These are phyloP conservation scores for Oryza glumipatula DNA, from an alignment of 176 grass and related monocot genomes.

Conservation along the genomic window DNA sequence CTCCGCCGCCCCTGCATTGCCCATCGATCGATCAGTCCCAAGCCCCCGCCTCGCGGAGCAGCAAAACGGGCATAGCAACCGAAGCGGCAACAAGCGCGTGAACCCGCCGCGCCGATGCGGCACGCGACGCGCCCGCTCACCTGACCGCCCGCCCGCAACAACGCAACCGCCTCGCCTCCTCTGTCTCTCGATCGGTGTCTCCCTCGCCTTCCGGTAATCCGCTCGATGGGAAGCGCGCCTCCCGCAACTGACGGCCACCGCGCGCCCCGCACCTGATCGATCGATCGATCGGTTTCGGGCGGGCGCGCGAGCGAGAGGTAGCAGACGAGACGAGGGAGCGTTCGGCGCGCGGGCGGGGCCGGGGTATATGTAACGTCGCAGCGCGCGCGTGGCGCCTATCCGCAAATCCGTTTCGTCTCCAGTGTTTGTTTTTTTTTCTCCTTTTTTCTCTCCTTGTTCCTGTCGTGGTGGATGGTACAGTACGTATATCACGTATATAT, in stretches of 20 bases:
- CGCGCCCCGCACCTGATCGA: neutral
- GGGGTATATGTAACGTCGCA: neutral
- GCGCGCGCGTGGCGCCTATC: neutral
- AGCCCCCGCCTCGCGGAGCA: neutral
- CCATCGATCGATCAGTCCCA: neutral
- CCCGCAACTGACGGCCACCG: neutral
- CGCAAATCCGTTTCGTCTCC: neutral
- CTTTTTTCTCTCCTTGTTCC: neutral
- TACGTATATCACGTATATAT: too few species aligned
- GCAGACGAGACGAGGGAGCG: neutral
- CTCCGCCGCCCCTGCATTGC: slow-evolving; percentile 41
- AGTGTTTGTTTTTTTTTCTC: too few species aligned
- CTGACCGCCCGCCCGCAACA: neutral
- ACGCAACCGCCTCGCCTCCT: slow-evolving; percentile 14
- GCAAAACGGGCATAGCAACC: neutral
- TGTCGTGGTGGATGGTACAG: neutral
- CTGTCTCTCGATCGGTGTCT: neutral
- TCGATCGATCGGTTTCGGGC: neutral
- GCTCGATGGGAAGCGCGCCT: neutral
- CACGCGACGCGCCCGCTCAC: slow-evolving; percentile 41
- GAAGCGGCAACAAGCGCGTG: slow-evolving; percentile 41
- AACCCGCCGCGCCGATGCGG: slow-evolving; percentile 23
- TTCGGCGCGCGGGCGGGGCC: neutral
- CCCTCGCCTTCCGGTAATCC: neutral
- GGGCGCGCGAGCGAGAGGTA: neutral